Base-by-base conservation (phyloP, 1,139 yeast species). In the Suhomyces wounanorum region DNA sequence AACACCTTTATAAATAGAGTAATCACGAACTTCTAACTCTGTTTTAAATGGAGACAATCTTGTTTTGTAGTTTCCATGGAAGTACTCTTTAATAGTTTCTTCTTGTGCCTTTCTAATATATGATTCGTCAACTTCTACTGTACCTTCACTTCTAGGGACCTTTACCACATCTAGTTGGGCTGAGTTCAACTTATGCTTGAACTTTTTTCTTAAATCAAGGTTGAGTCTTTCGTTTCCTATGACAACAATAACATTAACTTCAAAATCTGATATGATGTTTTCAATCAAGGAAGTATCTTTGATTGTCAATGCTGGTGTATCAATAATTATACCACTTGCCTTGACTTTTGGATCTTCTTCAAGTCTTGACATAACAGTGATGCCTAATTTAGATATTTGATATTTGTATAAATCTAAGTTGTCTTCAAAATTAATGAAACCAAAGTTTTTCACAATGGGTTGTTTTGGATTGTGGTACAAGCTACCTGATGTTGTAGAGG, bases 401-500 rank as follows among this genome's bases (percentile, higher is more conserved):
- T 79, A 74, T 53, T 81, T 79, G 68, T 83, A 94, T 52, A 83
- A 78, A 44, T 79, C 82, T 46, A 79, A 62, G 65, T 91, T 91
- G 14, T 83, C 85, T 3, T 70, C 59, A 25, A 83, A 76, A 39
- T 74, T 70, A 45, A 84, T 88, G 49, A 86, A 78, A 0, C 99
- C 99, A 67, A 78, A 90, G 61, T 81, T 85, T 62, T 88, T 87
- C 9, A 89, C 95, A 28, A 88, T 67, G 0, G 98, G 98, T 64
- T 89, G 96, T 64, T 90, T 89, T 14, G 94, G 90, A 65, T 89
- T 96, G 52, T 89, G 81, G 46, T 78, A 70, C 1, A 95, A 82
- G 1, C 95, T 89, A 23, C 98, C 98, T n/a, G 92, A 87, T 0
- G 96, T 87, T 45, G 88, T 82, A 8, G 94, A 79, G 47, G 87